Percentiles rank a stretch among this genome's conserved stretches.
Conservation (phyloP, 768 basidiomycete species). For the Ramaria rubella region DNA sequence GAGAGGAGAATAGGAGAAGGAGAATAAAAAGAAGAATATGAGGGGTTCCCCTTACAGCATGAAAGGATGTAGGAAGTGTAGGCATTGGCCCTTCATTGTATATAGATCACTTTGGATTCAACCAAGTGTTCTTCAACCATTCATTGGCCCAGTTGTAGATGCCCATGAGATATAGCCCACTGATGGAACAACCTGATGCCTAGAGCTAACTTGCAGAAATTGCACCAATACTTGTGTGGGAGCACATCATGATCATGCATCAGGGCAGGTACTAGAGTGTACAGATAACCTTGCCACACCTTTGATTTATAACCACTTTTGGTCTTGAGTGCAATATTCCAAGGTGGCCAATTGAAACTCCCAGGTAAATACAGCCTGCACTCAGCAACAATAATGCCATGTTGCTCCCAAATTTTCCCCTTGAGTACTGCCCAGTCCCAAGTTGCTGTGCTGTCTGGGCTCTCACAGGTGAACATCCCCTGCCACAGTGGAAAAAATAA, state of each 20-base stretch:
- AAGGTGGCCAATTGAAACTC: slow-evolving; percentile 36
- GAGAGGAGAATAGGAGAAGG: no score
- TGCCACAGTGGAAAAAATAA: slow-evolving; percentile 29
- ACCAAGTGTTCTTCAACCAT: neutral
- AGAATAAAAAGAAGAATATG: no score
- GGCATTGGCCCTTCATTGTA: neutral
- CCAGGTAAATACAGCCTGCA: slow-evolving; percentile 31
- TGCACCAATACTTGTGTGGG: slow-evolving; percentile 20
- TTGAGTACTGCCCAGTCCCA: slow-evolving; percentile 31
- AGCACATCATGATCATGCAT: slow-evolving; percentile 25
- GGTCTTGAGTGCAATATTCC: slow-evolving; percentile 36
- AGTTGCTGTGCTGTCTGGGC: slow-evolving; percentile 14
- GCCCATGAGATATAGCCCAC: neutral
- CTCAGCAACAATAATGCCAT: slow-evolving; percentile 29
- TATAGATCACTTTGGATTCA: neutral
- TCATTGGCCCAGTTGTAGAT: neutral
- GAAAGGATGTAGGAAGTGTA: neutral
- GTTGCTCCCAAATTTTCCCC: slow-evolving; percentile 27
- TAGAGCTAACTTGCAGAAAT: slow-evolving; percentile 15
- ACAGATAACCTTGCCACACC: slow-evolving; percentile 20
- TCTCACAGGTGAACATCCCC: slow-evolving; percentile 35
- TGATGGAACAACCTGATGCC: neutral
- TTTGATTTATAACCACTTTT: slow-evolving; percentile 25
- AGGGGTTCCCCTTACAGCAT: no score
- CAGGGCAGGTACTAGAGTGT: slow-evolving; percentile 29